Base-by-base conservation (phyloP, 768 basidiomycete species). In the Mrakia gelida region DNA sequence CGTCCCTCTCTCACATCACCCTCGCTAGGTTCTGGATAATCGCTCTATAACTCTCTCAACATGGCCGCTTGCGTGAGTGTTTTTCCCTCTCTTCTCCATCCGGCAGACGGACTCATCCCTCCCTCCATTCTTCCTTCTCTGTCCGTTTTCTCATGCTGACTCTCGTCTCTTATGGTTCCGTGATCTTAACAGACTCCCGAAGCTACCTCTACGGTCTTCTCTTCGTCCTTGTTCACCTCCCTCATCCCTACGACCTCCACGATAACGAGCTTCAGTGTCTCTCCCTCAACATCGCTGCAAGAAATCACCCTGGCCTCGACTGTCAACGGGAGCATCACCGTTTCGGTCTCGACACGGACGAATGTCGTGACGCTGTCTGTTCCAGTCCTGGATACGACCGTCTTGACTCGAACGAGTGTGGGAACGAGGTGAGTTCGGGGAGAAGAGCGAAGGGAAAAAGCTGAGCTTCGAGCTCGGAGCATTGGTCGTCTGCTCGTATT, bases 121-220 rank as follows among this genome's bases (percentile, higher is more conserved):
- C 54, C 54, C 45, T 45, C 45, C 45, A 6, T 45, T 16, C 45
- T 52, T 21, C 49, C 18, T 52, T 52, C 49, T 21, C 49, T 5
- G 2, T 52, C 18, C 18, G 2, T 7, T 52, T 59, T 28, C 59
- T 28, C n/a, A n/a, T 26, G 59, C 59, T 59, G 59, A 59, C 59
- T n/a, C n/a, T 59, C 11, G 49, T 3, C 9, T 59, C n/a, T n/a
- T 15, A 9, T 59, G 26, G 3, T 28, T 18, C 26, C n/a, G 8
- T 38, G 63, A 45, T 45, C 45, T 45, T 15, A 10, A 45, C 67
- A 70, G 67, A 70, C 67, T 13, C 67, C 67, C 4, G 34, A 23
- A 23, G 67, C 67, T 34, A 70, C 67, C 34, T 70, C 67, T 5
- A 70, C 67, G 26, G 67, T 70, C 21, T 45, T 70, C 67, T 41